Evolutionary conservation across 352 stramenopile genomes (phyloP), one percentile per base, ranked within the genome.

Genomic region (Pythium sp.): DNA sequence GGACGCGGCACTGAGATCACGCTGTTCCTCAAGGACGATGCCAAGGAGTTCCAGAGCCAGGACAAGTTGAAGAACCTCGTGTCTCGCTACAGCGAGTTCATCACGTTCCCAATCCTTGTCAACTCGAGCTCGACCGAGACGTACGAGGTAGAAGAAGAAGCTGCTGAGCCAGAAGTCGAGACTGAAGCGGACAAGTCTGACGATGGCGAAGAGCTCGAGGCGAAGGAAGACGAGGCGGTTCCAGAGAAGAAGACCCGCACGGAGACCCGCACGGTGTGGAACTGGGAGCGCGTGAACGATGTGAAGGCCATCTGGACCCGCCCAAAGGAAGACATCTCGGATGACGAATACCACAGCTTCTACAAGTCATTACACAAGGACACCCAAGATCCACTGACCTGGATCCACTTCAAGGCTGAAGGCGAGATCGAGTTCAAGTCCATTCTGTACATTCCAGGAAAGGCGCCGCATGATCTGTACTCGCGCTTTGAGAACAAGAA

Each of bases 351-450:
- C 89, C 87, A 97, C 78, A 96, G 93, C 58, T 99, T 99, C 76
- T 99, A 97, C 87, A 97, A 98, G 72, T 91, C 95, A 49, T 81
- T 99, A 57, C 83, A 94, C 43, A 98, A 99, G 79, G 90, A 97
- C 63, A 78, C 76, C 9, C 78, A 76, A 34, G 90, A 99, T 61
- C 91, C 97, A 34, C 73, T 96, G 49, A 91, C 92, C n/a, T 99
- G 97, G 97, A 98, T 96, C 43, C 98, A 99, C 82, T 99, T 99
- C 81, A 97, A 98, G 75, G 98, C 97, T 18, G 98, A 99, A 83
- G 98, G 98, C 69, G 98, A 99, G 72, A 97, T 99, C 60, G 98
- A 99, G 77, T 99, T 99, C 89, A 99, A 99, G 83, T 98, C 93
- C 41, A 99, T 99, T 64, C 72, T 99, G 49, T 99, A 98, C 84